phyloP scores from a whole-genome alignment of 768 basidiomycete genomes.

The Rhizopogon vulgaris region DNA sequence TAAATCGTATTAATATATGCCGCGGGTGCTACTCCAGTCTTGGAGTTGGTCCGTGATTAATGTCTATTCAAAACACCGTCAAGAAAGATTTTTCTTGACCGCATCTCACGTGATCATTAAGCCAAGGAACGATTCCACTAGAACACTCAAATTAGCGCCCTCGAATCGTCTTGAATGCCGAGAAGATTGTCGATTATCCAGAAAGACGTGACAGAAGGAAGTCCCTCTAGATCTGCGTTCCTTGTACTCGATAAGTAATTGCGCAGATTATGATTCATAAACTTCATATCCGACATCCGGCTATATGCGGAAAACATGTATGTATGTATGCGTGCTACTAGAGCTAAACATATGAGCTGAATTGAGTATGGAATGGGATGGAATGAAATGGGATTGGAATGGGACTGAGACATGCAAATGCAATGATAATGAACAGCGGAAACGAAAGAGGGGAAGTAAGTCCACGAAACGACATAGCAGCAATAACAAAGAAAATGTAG shows the following conservation, averaged over 20 bases:
- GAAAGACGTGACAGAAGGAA: constrained; percentile 32
- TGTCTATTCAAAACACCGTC: constrained; percentile 45
- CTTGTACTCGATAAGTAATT: background rate
- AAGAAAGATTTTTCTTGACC: constrained; percentile 68
- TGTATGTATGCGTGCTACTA: background rate
- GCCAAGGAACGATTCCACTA: constrained; percentile 51
- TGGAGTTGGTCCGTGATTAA: background rate
- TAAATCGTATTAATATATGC: constrained; percentile 11
- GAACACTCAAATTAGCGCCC: constrained; percentile 49
- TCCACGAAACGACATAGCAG: background rate
- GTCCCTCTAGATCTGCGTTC: too few species aligned
- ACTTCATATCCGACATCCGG: background rate
- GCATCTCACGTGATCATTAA: constrained; percentile 58
- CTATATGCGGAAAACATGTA: background rate
- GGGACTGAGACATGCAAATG: constrained; percentile 1
- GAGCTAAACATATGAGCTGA: constrained; percentile 2
- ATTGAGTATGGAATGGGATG: background rate
- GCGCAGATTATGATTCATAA: background rate
- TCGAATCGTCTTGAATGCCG: constrained; percentile 37
- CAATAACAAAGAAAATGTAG: background rate
- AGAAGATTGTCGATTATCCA: constrained; percentile 41
- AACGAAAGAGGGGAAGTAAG: constrained; percentile 1
- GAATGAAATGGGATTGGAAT: background rate
- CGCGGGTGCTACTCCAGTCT: background rate
- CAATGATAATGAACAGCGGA: constrained; percentile 3